A percentile compares a stretch with the other conserved stretches of the same genome.
These are phyloP conservation scores for Scedosporium minutisporum DNA, from an alignment of 2,329 filamentous ascomycete genomes.

Conservation along the genomic window DNA sequence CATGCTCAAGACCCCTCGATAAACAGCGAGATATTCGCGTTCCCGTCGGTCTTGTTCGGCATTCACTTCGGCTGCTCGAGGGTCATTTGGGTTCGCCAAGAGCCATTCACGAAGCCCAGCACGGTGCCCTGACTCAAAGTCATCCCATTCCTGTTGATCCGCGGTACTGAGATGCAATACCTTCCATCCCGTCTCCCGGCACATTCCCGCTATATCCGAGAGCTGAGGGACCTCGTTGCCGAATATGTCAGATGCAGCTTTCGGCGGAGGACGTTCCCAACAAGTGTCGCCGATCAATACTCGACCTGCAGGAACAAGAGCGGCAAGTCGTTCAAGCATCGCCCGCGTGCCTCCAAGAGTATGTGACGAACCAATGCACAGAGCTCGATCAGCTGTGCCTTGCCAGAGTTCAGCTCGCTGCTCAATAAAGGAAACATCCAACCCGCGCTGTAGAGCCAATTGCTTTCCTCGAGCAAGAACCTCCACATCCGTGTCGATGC, in stretches of 20 bases:
- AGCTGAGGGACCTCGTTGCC: conserved; percentile 7
- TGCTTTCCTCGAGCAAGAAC: conserved; percentile 5
- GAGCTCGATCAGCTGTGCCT: conserved; percentile 4
- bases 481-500: conserved; percentile 9
- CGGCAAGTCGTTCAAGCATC: conserved; percentile 8
- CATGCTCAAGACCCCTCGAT: conserved; percentile 8
- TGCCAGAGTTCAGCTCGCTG: not conserved
- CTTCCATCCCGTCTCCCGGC: conserved; percentile 10
- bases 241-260: conserved; percentile 3
- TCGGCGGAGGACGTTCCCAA: conserved; percentile 9
- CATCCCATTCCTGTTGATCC: conserved; percentile 11
- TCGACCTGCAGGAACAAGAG: conserved; percentile 7
- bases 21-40: conserved; percentile 4
- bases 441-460: not conserved
- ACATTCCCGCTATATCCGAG: conserved; percentile 2
- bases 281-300: conserved; percentile 11
- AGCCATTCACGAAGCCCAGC: conserved; percentile 9
- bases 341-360: conserved; percentile 8
- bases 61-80: not conserved
- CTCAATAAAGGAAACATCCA: conserved; percentile 4
- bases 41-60: conserved; percentile 7
- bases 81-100: conserved; percentile 2
- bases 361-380: conserved; percentile 13
- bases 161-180: conserved; percentile 10
- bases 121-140: conserved; percentile 10